Evolutionary conservation across 805 yeast species (phyloP).

Genomic region (Kazachstania taianensis): DNA sequence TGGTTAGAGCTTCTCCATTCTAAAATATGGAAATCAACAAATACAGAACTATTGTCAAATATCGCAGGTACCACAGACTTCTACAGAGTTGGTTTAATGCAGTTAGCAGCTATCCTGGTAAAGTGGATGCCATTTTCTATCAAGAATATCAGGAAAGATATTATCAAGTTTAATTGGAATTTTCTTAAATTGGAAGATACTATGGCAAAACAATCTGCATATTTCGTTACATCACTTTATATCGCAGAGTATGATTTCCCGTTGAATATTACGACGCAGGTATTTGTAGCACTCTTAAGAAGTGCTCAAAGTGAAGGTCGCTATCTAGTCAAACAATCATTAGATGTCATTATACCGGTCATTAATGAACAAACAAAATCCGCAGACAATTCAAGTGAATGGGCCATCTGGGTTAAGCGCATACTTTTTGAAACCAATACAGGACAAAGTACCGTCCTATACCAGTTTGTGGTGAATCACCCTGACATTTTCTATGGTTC

Average conservation of each 20-base stretch:
- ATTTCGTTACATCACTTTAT: conserved; percentile 77
- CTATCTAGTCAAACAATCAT: conserved; percentile 72
- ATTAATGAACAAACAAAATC: conserved; percentile 55
- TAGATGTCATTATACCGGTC: conserved; percentile 82
- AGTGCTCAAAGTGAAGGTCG: conserved; percentile 81
- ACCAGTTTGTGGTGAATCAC: conserved; percentile 80
- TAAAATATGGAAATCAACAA: conserved; percentile 62
- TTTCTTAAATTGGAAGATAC: conserved; percentile 82
- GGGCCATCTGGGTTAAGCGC: conserved; percentile 94
- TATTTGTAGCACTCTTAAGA: conserved; percentile 79
- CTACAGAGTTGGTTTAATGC: conserved; percentile 67
- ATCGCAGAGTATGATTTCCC: conserved; percentile 86
- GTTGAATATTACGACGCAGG: conserved; percentile 76
- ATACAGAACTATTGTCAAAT: conserved; percentile 36
- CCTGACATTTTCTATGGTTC: conserved; percentile 76
- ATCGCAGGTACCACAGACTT: conserved; percentile 64
- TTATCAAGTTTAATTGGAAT: conserved; percentile 92
- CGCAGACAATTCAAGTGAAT: conserved; percentile 41
- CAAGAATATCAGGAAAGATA: conserved; percentile 60
- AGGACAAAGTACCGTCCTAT: conserved; percentile 75
- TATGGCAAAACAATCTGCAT: conserved; percentile 85
- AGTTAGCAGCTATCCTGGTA: conserved; percentile 67
- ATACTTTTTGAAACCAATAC: conserved; percentile 85
- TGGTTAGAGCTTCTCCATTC: conserved; percentile 61
- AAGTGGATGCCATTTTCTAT: conserved; percentile 55